Conservation (phyloP, 2,329 filamentous ascomycete genomes). For the Mycogone perniciosa region DNA sequence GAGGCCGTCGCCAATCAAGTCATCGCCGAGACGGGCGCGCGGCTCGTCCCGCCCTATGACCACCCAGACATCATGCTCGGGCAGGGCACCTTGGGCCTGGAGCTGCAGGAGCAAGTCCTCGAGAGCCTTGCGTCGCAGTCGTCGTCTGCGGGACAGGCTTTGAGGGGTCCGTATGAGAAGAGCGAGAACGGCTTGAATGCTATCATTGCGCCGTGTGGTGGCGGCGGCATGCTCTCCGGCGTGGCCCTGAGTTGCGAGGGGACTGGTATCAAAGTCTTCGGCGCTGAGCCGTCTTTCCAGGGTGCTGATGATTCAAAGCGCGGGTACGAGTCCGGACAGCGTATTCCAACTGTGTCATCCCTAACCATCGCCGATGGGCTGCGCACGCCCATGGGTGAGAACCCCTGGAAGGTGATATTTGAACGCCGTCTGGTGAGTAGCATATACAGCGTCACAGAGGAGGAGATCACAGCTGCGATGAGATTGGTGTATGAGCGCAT, state of each 20-base stretch:
- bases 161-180: constrained; percentile 5
- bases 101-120: constrained; percentile 68
- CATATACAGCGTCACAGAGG: constrained; percentile 70
- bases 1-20: constrained; percentile 70
- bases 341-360: constrained; percentile 63
- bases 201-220: constrained; percentile 78
- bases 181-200: constrained; percentile 46
- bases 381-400: constrained; percentile 69
- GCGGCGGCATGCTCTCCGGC: constrained; percentile 81
- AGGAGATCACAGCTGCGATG: constrained; percentile 73
- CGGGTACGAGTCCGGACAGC: constrained; percentile 56
- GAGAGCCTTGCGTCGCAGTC: constrained; percentile 38
- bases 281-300: constrained; percentile 75
- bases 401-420: constrained; percentile 73
- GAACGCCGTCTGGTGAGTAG: constrained; percentile 62
- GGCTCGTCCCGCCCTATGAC: constrained; percentile 84
- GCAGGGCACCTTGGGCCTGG: constrained; percentile 83
- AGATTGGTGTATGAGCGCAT: constrained; percentile 74
- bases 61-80: constrained; percentile 88
- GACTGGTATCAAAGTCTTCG: constrained; percentile 72
- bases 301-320: constrained; percentile 78
- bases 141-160: background rate
- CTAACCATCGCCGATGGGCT: constrained; percentile 86
- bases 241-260: constrained; percentile 69
- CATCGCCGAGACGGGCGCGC: constrained; percentile 64